Conservation (phyloP, 306 rosid genomes). For the Echinosophora koreensis region DNA sequence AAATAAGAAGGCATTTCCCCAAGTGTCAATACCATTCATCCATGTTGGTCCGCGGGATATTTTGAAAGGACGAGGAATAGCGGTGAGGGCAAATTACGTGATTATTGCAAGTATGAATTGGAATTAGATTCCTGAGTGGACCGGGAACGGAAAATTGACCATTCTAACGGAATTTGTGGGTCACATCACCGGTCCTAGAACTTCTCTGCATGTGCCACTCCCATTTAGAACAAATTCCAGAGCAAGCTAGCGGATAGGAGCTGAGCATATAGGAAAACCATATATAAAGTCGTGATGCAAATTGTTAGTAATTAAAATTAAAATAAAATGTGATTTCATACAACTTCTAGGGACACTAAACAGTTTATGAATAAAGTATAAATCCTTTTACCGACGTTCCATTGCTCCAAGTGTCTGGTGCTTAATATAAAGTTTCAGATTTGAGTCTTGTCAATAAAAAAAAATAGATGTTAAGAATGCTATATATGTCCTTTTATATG, state of each 20-base stretch:
- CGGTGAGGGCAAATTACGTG: background rate
- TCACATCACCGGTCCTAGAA: background rate
- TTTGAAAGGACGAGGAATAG: background rate
- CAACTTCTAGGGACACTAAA: no score
- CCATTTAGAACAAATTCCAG: slow-evolving; percentile 42
- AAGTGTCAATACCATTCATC: background rate
- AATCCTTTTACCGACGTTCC: no score
- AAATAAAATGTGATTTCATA: no score
- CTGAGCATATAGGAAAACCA: background rate
- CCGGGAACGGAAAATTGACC: background rate
- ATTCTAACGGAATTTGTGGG: slow-evolving; percentile 4
- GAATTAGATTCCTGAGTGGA: slow-evolving; percentile 42
- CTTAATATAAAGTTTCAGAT: no score
- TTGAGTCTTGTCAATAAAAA: no score
- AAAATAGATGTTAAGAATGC: no score
- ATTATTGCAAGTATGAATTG: background rate
- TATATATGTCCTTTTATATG: no score
- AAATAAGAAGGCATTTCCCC: background rate
- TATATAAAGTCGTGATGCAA: background rate
- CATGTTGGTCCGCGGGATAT: background rate
- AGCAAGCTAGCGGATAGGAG: slow-evolving; percentile 4
- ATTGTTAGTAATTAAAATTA: no score
- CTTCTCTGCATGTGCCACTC: background rate
- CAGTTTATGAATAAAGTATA: no score
- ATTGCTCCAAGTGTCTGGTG: no score